Conservation (phyloP, 2,329 filamentous ascomycete species). For the Chaetomium globosum region DNA sequence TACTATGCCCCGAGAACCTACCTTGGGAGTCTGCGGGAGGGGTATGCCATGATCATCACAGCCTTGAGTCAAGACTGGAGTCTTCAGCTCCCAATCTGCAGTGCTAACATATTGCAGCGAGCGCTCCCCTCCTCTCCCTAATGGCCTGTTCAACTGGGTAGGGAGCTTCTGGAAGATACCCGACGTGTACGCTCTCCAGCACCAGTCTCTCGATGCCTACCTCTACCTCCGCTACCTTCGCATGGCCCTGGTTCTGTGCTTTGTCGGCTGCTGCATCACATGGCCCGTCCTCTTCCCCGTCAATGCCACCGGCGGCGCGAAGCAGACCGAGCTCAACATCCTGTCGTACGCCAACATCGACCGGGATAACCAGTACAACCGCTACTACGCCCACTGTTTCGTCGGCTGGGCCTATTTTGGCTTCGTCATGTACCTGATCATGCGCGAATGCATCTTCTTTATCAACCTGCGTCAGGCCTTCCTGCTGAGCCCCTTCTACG, state of each 20-base stretch:
- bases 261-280: conserved; percentile 80
- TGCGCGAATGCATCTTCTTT: conserved; percentile 86
- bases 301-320: conserved; percentile 77
- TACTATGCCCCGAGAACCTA: conserved; percentile 57
- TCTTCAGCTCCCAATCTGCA: not conserved
- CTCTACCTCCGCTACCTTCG: conserved; percentile 88
- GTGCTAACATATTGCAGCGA: conserved; percentile 45
- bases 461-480: conserved; percentile 93
- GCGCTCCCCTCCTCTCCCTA: conserved; percentile 61
- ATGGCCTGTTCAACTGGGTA: conserved; percentile 69
- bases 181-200: conserved; percentile 81
- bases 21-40: conserved; percentile 50
- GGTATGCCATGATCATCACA: conserved; percentile 37
- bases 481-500: conserved; percentile 79
- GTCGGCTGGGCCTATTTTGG: conserved; percentile 80
- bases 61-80: not conserved
- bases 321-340: conserved; percentile 68
- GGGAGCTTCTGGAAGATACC: conserved; percentile 65
- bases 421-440: conserved; percentile 86
- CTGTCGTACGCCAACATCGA: conserved; percentile 78
- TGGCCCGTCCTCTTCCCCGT: conserved; percentile 87
- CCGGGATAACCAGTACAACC: conserved; percentile 54
- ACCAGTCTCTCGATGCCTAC: conserved; percentile 90
- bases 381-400: conserved; percentile 80
- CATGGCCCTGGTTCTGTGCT: conserved; percentile 72